These are phyloP conservation scores for Lasiodiplodia gonubiensis DNA, from an alignment of 2,329 filamentous ascomycete genomes.

Conservation along the genomic window DNA sequence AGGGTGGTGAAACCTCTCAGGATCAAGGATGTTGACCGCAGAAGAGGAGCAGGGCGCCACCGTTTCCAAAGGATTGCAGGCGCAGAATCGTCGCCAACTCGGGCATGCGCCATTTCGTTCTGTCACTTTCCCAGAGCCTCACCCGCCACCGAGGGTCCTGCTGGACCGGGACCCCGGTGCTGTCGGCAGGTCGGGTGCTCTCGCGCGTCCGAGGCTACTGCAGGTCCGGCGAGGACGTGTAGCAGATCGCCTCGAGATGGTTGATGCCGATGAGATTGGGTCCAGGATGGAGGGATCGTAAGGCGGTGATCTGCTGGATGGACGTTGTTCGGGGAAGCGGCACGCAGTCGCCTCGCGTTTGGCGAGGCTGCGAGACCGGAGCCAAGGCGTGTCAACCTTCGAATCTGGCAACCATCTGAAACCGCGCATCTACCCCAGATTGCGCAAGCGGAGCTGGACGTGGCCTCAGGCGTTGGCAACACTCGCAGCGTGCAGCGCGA, in stretches of 20 bases:
- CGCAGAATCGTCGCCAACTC: conserved; percentile 28
- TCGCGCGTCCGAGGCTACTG: conserved; percentile 26
- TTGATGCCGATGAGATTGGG: conserved; percentile 19
- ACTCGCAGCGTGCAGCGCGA: conserved; percentile 9
- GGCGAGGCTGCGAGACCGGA: conserved; percentile 18
- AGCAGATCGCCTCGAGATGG: conserved; percentile 12
- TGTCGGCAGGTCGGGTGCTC: conserved; percentile 21
- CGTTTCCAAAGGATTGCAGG: conserved; percentile 26
- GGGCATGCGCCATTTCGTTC: conserved; percentile 25
- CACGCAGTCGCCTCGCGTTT: conserved; percentile 23
- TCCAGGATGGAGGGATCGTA: conserved; percentile 1
- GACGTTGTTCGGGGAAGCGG: conserved; percentile 26
- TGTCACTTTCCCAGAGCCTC: conserved; percentile 22
- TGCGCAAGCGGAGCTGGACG: conserved; percentile 14
- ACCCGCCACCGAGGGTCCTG: conserved; percentile 16
- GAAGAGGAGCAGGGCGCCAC: conserved; percentile 21
- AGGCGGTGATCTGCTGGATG: conserved; percentile 17
- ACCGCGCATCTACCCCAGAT: conserved; percentile 29
- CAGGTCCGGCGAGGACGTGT: conserved; percentile 21
- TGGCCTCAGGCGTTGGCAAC: background rate
- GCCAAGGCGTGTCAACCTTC: conserved; percentile 11
- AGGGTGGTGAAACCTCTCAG: conserved; percentile 23
- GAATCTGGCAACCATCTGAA: conserved; percentile 24
- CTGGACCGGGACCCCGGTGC: conserved; percentile 5
- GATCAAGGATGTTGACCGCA: conserved; percentile 23